Percentiles rank a stretch among this genome's conserved stretches.
Conservation (phyloP, 345 rosid genomes). For the Acer saccharum region DNA sequence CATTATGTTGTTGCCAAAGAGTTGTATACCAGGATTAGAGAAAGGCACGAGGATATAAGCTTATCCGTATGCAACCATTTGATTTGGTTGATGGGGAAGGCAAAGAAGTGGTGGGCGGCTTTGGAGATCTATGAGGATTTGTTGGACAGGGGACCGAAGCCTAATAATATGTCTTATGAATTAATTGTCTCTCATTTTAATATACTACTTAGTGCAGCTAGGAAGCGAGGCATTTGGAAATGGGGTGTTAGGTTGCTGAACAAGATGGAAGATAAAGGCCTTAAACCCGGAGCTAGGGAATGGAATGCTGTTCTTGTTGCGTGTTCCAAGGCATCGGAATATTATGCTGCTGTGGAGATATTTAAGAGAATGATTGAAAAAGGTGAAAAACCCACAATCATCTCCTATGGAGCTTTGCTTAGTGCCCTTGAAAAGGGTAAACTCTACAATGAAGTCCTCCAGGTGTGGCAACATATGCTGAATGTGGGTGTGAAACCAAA, state of each 20-base stretch:
- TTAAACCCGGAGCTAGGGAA: slow-evolving; percentile 74
- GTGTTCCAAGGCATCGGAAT: slow-evolving; percentile 88
- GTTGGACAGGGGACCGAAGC: slow-evolving; percentile 81
- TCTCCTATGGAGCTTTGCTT: slow-evolving; percentile 85
- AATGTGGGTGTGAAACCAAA: slow-evolving; percentile 77
- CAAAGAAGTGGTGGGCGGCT: slow-evolving; percentile 98
- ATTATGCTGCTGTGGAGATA: slow-evolving; percentile 73
- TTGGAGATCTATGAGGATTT: slow-evolving; percentile 91
- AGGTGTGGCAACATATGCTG: slow-evolving; percentile 93
- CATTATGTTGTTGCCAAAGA: slow-evolving; percentile 73
- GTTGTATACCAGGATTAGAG: slow-evolving; percentile 72
- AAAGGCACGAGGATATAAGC: slow-evolving; percentile 55
- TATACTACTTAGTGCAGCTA: slow-evolving; percentile 69
- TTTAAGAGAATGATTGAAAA: slow-evolving; percentile 84
- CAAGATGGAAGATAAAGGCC: slow-evolving; percentile 89
- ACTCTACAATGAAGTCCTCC: slow-evolving; percentile 76
- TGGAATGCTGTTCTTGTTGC: slow-evolving; percentile 93
- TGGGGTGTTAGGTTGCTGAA: slow-evolving; percentile 80
- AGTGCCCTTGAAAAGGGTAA: slow-evolving; percentile 92
- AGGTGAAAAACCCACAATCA: slow-evolving; percentile 82
- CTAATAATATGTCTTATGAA: slow-evolving; percentile 75
- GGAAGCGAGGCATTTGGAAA: slow-evolving; percentile 83
- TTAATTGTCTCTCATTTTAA: slow-evolving; percentile 76
- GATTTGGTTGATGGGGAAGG: slow-evolving; percentile 95
- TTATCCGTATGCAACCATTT: slow-evolving; percentile 91